Conservation (phyloP, 2,329 filamentous ascomycete species). For the Phaeoacremonium minimum region DNA sequence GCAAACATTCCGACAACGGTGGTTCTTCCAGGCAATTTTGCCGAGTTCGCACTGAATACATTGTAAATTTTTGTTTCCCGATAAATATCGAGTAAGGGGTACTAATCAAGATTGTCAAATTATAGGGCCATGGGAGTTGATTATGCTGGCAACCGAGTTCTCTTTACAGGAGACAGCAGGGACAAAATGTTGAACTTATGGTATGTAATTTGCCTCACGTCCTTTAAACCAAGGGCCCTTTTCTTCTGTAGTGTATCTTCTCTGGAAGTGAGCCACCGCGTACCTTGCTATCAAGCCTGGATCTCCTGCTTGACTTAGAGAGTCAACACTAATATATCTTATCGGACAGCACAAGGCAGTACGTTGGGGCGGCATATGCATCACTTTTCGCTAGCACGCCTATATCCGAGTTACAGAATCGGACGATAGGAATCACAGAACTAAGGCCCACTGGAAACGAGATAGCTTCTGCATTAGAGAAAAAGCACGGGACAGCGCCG, state of each 20-base stretch:
- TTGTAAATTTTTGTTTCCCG: slow-evolving; percentile 2
- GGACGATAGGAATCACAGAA: slow-evolving; percentile 17
- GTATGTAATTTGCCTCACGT: too few species aligned
- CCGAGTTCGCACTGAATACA: slow-evolving; percentile 16
- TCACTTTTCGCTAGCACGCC: slow-evolving; percentile 19
- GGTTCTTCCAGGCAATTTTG: slow-evolving; percentile 17
- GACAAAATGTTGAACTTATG: not conserved
- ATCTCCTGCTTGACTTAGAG: not conserved
- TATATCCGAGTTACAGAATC: slow-evolving; percentile 12
- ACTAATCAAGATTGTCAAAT: not conserved
- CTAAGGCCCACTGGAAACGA: slow-evolving; percentile 17
- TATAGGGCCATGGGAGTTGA: not conserved
- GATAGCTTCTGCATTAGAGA: slow-evolving; percentile 11
- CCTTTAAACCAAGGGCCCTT: too few species aligned
- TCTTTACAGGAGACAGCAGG: not conserved
- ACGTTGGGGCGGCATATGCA: slow-evolving; percentile 20
- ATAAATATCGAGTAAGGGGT: not conserved
- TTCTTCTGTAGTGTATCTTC: too few species aligned
- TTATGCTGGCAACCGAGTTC: not conserved
- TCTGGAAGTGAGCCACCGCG: too few species aligned
- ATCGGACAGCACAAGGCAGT: slow-evolving; percentile 15
- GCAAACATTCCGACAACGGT: slow-evolving; percentile 16
- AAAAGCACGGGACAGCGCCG: slow-evolving; percentile 13
- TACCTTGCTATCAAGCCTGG: too few species aligned
- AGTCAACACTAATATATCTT: not conserved